Evolutionary conservation across 2,329 filamentous ascomycete species (phyloP).

Genomic region (Monilinia fructicola): DNA sequence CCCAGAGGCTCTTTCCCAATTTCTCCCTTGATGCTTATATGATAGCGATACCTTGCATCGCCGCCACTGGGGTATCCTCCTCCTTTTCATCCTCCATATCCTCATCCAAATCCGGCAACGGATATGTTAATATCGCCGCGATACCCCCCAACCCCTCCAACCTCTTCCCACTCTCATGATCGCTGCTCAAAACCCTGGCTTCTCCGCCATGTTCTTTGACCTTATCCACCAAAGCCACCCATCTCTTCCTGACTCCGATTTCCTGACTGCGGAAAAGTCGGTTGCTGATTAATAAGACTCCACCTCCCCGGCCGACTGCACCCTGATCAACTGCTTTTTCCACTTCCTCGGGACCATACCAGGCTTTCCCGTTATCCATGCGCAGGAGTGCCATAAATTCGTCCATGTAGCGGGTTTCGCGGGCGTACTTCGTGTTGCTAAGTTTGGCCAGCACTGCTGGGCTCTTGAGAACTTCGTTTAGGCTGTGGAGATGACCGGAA

Average conservation of each 20-base stretch:
- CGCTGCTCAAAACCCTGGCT: conserved; percentile 82
- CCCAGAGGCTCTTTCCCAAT: not conserved
- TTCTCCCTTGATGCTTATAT: not conserved
- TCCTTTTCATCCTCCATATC: conserved; percentile 47
- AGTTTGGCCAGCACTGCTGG: conserved; percentile 75
- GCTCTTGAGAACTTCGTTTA: conserved; percentile 83
- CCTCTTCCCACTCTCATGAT: conserved; percentile 89
- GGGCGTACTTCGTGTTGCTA: conserved; percentile 82
- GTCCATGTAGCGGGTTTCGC: conserved; percentile 82
- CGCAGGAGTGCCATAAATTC: conserved; percentile 75
- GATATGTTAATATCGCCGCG: conserved; percentile 87
- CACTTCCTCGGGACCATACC: conserved; percentile 84
- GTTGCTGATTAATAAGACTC: conserved; percentile 83
- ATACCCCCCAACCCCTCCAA: conserved; percentile 83
- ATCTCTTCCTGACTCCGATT: conserved; percentile 71
- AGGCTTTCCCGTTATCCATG: conserved; percentile 82
- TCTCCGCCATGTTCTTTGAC: conserved; percentile 88
- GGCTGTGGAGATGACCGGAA: conserved; percentile 80
- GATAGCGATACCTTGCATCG: conserved; percentile 7
- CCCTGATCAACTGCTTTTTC: conserved; percentile 81
- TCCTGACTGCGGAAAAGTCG: conserved; percentile 82
- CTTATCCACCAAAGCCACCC: conserved; percentile 82
- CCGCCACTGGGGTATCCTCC: not conserved
- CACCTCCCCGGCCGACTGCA: conserved; percentile 83
- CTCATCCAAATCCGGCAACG: conserved; percentile 77